Evolutionary conservation across 495 filamentous ascomycete species (phyloP).

Genomic region (Lindgomyces ingoldianus): DNA sequence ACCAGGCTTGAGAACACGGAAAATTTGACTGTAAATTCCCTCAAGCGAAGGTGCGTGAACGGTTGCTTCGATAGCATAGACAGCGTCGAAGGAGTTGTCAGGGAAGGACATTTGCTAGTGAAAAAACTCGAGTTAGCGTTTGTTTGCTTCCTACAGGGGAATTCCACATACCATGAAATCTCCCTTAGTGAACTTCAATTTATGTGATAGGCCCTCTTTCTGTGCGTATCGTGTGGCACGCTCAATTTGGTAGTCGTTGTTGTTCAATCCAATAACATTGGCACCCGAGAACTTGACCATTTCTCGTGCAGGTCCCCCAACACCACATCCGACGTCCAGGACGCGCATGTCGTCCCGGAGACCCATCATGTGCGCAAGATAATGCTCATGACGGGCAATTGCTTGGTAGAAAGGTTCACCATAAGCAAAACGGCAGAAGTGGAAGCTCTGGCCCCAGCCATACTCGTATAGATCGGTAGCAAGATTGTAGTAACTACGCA

Average conservation of each 20-base stretch:
- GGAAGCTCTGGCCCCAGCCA: constrained; percentile 92
- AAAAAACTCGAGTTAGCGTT: constrained; percentile 6
- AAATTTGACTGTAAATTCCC: constrained; percentile 92
- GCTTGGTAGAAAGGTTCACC: constrained; percentile 90
- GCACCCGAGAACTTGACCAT: constrained; percentile 92
- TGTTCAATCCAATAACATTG: constrained; percentile 92
- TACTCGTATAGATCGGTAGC: constrained; percentile 98
- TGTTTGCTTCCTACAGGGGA: neutral
- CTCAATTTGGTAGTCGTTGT: constrained; percentile 99
- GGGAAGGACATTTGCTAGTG: constrained; percentile 91
- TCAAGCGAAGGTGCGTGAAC: constrained; percentile 93
- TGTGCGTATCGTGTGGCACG: constrained; percentile 83
- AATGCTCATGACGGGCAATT: constrained; percentile 97
- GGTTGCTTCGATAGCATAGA: constrained; percentile 98
- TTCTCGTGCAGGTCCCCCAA: constrained; percentile 95
- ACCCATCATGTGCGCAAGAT: constrained; percentile 87
- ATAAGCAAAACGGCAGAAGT: constrained; percentile 94
- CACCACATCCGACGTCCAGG: constrained; percentile 95
- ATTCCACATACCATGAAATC: constrained; percentile 80
- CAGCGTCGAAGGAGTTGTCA: constrained; percentile 86
- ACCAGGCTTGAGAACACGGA: constrained; percentile 93
- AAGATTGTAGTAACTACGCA: constrained; percentile 88
- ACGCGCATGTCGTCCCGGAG: constrained; percentile 86
- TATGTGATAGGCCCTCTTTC: constrained; percentile 76
- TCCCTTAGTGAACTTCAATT: constrained; percentile 89